Conservation (phyloP, 805 yeast species). For the Nadsonia fulvescens region DNA sequence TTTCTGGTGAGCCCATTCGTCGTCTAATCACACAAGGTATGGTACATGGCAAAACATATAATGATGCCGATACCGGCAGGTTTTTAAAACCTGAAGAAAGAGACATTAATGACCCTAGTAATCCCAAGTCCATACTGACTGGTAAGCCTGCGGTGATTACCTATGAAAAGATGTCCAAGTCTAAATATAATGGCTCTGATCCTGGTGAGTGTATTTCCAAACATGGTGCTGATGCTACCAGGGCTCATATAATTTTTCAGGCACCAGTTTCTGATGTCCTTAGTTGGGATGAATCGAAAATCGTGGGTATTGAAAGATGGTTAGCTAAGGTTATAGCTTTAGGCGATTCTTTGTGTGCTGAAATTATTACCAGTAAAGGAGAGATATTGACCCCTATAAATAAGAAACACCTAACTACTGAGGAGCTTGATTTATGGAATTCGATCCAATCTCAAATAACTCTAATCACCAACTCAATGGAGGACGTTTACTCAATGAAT, state of each 20-base stretch:
- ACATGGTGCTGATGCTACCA: constrained; percentile 86
- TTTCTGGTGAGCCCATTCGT: constrained; percentile 63
- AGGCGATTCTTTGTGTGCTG: constrained; percentile 2
- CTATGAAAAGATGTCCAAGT: constrained; percentile 91
- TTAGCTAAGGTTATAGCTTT: constrained; percentile 33
- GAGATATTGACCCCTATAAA: too few species aligned
- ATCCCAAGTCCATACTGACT: constrained; percentile 30
- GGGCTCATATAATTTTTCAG: constrained; percentile 84
- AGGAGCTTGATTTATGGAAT: constrained; percentile 29
- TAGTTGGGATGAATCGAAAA: constrained; percentile 80
- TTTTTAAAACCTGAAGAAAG: constrained; percentile 70
- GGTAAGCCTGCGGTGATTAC: constrained; percentile 36
- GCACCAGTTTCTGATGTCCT: constrained; percentile 74
- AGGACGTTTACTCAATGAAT: constrained; percentile 44
- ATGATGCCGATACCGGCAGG: constrained; percentile 52
- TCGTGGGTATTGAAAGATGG: constrained; percentile 83
- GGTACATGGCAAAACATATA: constrained; percentile 85
- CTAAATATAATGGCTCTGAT: constrained; percentile 87
- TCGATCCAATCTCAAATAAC: constrained; percentile 29
- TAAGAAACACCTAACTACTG: background rate
- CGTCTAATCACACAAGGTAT: constrained; percentile 84
- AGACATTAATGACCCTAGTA: constrained; percentile 20
- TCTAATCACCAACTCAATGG: constrained; percentile 42
- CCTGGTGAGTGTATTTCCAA: constrained; percentile 55
- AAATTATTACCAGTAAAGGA: constrained; percentile 1